Base-by-base conservation (phyloP, 768 basidiomycete genomes). In the Leccinum subtestaceum region DNA sequence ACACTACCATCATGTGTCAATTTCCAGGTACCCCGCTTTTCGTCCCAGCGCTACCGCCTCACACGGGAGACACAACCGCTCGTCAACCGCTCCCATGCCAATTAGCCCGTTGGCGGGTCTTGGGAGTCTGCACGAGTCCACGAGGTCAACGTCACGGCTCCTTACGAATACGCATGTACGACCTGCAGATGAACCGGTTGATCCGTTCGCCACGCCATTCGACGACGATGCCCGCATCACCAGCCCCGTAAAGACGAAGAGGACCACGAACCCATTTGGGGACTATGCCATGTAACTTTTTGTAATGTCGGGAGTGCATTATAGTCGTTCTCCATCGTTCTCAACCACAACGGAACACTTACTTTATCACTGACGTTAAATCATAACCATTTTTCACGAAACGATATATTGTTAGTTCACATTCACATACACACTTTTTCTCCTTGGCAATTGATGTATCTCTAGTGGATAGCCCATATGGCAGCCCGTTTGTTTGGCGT, bases 131-230 rank as follows among this genome's bases (percentile, higher is more conserved):
- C 65, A 47, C 7, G 55, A 54, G 55, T 63, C 65, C 53, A 69
- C 69, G 40, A 61, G 65, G 32, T 79, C 82, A 12, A 74, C 80
- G 38, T 79, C 80, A 52, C 74, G 78, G 45, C 72, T 80, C 57
- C 71, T 80, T 61, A 79, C 80, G 55, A 67, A 76, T 25, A 76
- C 74, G 23, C 71, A 80, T 64, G 75, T 77, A 19, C 75, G 76
- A 60, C 70, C 76, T 62, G 74, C 79, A 52, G 58, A 60, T 52
- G 65, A 59, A 13, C 31, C 60, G 49, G 60, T 67, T 49, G 70
- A 83, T 67, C 89, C 89, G 54, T 91, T 91, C 67, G 80, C 83
- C 58, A 90, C 89, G 53, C 89, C 90, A 8, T 91, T 91, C 71
- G 90, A 91, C 70, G 89, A 90, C 67, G 87, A 89, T 68, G 78